Percentiles rank a stretch among this genome's conserved stretches.
Evolutionary conservation across 2,329 filamentous ascomycete species (phyloP).

Genomic region (Knufia fluminis): DNA sequence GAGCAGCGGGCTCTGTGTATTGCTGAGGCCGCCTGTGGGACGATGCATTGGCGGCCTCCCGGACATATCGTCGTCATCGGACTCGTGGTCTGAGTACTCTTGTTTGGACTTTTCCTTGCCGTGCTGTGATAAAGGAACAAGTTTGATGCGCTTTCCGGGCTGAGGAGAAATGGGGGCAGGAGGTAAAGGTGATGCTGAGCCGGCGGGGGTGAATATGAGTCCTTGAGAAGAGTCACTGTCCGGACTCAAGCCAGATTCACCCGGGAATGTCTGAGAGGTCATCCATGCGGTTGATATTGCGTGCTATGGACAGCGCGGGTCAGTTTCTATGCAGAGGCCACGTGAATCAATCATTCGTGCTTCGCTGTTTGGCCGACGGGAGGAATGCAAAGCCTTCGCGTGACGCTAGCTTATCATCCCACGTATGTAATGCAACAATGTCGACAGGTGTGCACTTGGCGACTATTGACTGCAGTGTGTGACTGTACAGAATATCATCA

Average conservation of each 20-base stretch:
- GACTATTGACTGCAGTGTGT: background rate
- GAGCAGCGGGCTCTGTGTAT: slow-evolving; percentile 46
- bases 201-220: slow-evolving; percentile 21
- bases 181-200: slow-evolving; percentile 19
- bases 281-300: slow-evolving; percentile 24
- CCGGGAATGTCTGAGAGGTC: slow-evolving; percentile 15
- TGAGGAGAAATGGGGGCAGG: slow-evolving; percentile 10
- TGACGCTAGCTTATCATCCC: background rate
- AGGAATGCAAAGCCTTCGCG: background rate
- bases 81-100: slow-evolving; percentile 27
- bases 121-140: slow-evolving; percentile 16
- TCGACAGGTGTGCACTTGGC: background rate
- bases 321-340: background rate
- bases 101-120: slow-evolving; percentile 22
- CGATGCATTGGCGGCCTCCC: slow-evolving; percentile 40
- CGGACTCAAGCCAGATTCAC: slow-evolving; percentile 12
- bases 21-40: slow-evolving; percentile 34
- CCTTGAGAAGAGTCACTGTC: slow-evolving; percentile 20
- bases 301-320: background rate
- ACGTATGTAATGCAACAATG: background rate
- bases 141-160: slow-evolving; percentile 16
- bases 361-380: background rate
- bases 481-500: background rate
- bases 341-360: slow-evolving; percentile 4
- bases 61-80: slow-evolving; percentile 37